phyloP scores from a whole-genome alignment of 2,329 filamentous ascomycete species.

The Rhynchosporium graminicola region DNA sequence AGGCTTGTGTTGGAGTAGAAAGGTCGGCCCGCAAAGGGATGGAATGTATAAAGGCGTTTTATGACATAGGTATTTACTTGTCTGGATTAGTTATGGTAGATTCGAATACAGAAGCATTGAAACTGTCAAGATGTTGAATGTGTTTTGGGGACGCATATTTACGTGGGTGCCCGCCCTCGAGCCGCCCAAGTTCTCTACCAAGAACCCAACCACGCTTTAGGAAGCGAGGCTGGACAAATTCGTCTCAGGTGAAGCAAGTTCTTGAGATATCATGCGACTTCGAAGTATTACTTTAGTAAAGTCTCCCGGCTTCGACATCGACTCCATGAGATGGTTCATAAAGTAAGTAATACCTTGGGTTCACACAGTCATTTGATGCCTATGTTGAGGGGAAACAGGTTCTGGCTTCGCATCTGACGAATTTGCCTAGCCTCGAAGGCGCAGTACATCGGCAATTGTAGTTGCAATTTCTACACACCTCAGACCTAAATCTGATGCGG shows the following conservation, averaged over 20 bases:
- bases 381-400: no score
- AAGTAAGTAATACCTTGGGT: no score
- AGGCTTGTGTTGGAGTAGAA: conserved; percentile 17
- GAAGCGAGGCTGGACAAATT: neutral
- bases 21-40: conserved; percentile 10
- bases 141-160: neutral
- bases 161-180: neutral
- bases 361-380: no score
- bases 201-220: conserved; percentile 3
- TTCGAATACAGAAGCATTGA: conserved; percentile 3
- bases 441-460: neutral
- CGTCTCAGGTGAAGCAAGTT: no score
- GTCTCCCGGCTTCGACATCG: no score
- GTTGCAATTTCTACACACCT: neutral
- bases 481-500: no score
- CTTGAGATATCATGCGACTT: no score
- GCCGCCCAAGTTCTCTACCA: neutral
- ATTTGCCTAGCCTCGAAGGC: no score
- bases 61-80: conserved; percentile 3
- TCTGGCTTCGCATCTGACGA: no score
- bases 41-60: conserved; percentile 17
- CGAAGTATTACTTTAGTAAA: no score
- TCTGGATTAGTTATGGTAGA: conserved; percentile 11
- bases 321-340: no score
- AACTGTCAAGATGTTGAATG: neutral